Percentiles rank a stretch among this genome's conserved stretches.
Evolutionary conservation across 768 basidiomycete genomes (phyloP).

Genomic region (Pleurotus ostreatus): DNA sequence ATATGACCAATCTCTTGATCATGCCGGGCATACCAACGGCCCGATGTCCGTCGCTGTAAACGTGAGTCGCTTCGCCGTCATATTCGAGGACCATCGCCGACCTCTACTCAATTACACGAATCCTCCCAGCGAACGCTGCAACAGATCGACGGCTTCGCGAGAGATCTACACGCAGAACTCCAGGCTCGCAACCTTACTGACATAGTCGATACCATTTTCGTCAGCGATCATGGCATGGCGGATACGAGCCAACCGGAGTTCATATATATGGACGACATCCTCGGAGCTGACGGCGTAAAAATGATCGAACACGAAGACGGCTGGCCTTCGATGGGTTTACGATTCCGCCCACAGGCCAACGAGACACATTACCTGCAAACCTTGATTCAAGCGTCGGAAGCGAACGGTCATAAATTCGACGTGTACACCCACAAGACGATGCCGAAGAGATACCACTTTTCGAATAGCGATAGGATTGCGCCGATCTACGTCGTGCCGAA

Average conservation of each 20-base stretch:
- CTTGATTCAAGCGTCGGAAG: conserved; percentile 47
- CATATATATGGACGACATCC: conserved; percentile 78
- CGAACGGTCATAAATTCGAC: conserved; percentile 62
- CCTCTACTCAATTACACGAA: not conserved
- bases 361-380: conserved; percentile 48
- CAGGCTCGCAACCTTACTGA: conserved; percentile 70
- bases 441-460: conserved; percentile 79
- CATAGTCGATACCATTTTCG: conserved; percentile 86
- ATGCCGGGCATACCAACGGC: conserved; percentile 74
- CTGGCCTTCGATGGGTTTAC: conserved; percentile 87
- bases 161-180: conserved; percentile 59
- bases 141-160: conserved; percentile 71
- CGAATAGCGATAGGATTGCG: conserved; percentile 71
- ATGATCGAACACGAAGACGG: conserved; percentile 76
- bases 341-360: conserved; percentile 63
- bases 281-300: conserved; percentile 58
- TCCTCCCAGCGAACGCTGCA: conserved; percentile 54
- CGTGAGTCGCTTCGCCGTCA: conserved; percentile 33
- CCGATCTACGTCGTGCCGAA: conserved; percentile 83
- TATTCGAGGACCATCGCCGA: not conserved
- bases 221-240: conserved; percentile 90
- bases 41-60: conserved; percentile 69
- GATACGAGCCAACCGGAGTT: conserved; percentile 75
- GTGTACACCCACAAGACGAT: conserved; percentile 81
- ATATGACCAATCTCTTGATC: conserved; percentile 84